Conservation (phyloP, 164 flowering plant genomes). For the Chimonanthus salicifolius region DNA sequence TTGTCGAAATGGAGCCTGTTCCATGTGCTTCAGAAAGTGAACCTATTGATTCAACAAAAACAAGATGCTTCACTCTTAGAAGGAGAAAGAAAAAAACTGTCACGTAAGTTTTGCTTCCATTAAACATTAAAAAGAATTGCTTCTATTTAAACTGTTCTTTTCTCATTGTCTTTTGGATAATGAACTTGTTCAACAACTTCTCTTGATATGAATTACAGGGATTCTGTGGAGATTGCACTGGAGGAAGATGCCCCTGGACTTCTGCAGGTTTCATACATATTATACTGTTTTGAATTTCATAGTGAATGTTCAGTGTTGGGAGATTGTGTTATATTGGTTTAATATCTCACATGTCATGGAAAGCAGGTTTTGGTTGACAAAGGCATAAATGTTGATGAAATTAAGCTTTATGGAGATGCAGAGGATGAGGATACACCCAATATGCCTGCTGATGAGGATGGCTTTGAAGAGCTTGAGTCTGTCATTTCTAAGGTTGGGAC, state of each 20-base stretch:
- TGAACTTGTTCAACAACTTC: background rate
- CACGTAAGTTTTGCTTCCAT: constrained; percentile 36
- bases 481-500: constrained; percentile 66
- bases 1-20: background rate
- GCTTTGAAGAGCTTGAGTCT: constrained; percentile 72
- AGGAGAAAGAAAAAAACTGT: constrained; percentile 33
- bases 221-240: constrained; percentile 68
- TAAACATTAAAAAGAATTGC: background rate
- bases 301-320: background rate
- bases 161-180: background rate
- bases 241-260: constrained; percentile 99
- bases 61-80: constrained; percentile 1
- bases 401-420: constrained; percentile 67
- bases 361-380: constrained; percentile 60
- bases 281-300: background rate
- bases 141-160: background rate
- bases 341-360: background rate
- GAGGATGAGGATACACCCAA: constrained; percentile 49
- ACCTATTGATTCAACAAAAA: background rate
- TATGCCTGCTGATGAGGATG: constrained; percentile 37
- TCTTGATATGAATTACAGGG: constrained; percentile 39
- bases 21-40: background rate
- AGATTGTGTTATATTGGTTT: background rate
- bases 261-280: constrained; percentile 46
- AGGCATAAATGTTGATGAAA: constrained; percentile 68